These are phyloP conservation scores for Saccharomycopsis amapae DNA, from an alignment of 805 yeast genomes.

Conservation along the genomic window DNA sequence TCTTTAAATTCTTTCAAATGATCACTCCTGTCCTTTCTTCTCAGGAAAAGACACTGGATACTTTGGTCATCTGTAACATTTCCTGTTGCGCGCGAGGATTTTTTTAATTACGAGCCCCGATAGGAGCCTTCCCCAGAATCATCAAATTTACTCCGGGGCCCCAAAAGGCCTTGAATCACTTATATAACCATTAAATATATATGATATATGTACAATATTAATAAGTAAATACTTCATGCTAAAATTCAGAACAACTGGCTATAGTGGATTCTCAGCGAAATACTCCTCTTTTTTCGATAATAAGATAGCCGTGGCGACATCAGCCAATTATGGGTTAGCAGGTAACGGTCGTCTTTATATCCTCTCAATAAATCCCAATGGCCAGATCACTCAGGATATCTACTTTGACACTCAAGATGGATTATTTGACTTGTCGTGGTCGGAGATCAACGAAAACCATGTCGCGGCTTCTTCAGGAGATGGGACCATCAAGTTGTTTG, in stretches of 20 bases:
- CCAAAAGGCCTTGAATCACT: no score
- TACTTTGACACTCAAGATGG: slow-evolving; percentile 92
- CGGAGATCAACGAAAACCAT: slow-evolving; percentile 85
- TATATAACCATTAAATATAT: no score
- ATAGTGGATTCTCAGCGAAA: slow-evolving; percentile 78
- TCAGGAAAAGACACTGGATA: no score
- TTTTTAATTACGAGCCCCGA: no score
- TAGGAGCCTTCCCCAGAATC: no score
- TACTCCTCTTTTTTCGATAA: slow-evolving; percentile 91
- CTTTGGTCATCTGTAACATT: no score
- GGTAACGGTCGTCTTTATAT: slow-evolving; percentile 85
- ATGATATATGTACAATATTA: no score
- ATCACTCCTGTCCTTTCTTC: no score
- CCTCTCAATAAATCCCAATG: slow-evolving; percentile 59
- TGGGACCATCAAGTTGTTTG: slow-evolving; percentile 80
- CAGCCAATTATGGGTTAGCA: slow-evolving; percentile 89
- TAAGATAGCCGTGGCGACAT: slow-evolving; percentile 80
- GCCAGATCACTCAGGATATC: slow-evolving; percentile 46
- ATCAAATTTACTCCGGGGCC: no score
- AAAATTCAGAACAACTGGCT: slow-evolving; percentile 66
- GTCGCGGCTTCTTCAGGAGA: slow-evolving; percentile 81
- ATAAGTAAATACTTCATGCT: slow-evolving; percentile 50
- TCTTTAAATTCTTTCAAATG: no score
- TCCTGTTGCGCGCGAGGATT: no score
- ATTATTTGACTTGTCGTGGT: slow-evolving; percentile 81